Percentiles rank a stretch among this genome's conserved stretches.
phyloP scores from a whole-genome alignment of 192 early-diverging fungal genomes.

The Coemansia sp. region DNA sequence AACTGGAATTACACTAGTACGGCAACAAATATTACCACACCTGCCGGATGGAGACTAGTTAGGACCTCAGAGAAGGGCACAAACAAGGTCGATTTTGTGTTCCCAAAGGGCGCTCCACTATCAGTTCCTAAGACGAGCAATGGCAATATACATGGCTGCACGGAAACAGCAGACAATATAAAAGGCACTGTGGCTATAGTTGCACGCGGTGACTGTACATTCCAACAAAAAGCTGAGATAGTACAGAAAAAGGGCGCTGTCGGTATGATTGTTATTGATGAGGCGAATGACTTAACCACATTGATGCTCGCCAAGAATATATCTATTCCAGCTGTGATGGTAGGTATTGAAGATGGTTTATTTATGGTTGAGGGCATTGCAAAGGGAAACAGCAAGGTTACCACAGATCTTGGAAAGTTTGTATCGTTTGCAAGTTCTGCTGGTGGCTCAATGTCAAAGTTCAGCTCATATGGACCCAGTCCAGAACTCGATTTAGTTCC shows the following conservation, averaged over 20 bases:
- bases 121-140: constrained; percentile 6
- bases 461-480: constrained; percentile 67
- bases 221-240: constrained; percentile 44
- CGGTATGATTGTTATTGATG: constrained; percentile 57
- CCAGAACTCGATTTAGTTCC: constrained; percentile 63
- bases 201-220: constrained; percentile 53
- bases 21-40: constrained; percentile 22
- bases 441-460: constrained; percentile 30
- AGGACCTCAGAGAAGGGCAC: not conserved
- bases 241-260: constrained; percentile 54
- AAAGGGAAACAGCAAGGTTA: not conserved
- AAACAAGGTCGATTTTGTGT: constrained; percentile 17
- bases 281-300: constrained; percentile 26
- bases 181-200: constrained; percentile 52
- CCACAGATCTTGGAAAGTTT: constrained; percentile 25
- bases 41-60: constrained; percentile 3
- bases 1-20: constrained; percentile 40
- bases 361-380: constrained; percentile 21
- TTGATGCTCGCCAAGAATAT: constrained; percentile 23
- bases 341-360: constrained; percentile 45
- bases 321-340: constrained; percentile 49
- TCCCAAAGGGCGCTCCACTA: constrained; percentile 5
- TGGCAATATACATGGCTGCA: constrained; percentile 25
- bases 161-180: not conserved
- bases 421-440: constrained; percentile 6